phyloP scores from a whole-genome alignment of 1,139 yeast genomes.

The Geotrichum cucujoidarum region DNA sequence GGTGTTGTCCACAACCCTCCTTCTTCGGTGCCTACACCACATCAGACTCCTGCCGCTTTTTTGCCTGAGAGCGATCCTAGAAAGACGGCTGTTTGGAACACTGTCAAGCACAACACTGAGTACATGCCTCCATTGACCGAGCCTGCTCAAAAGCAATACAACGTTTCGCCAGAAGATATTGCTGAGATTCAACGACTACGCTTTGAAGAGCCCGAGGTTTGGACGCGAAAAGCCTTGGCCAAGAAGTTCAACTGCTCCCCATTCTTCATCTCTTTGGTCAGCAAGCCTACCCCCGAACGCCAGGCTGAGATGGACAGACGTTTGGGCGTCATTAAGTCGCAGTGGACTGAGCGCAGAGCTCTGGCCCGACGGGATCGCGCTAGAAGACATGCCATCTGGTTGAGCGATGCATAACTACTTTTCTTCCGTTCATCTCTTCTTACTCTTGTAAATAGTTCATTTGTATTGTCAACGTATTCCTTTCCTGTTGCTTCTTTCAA shows the following conservation, averaged over 20 bases:
- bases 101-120: slow-evolving; percentile 26
- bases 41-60: slow-evolving; percentile 67
- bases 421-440: too few species aligned
- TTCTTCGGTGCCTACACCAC: slow-evolving; percentile 48
- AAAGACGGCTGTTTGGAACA: slow-evolving; percentile 33
- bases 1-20: slow-evolving; percentile 43
- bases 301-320: slow-evolving; percentile 43
- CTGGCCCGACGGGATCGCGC: slow-evolving; percentile 50
- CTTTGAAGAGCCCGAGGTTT: slow-evolving; percentile 52
- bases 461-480: too few species aligned
- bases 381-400: slow-evolving; percentile 58
- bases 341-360: slow-evolving; percentile 47
- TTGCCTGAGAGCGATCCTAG: slow-evolving; percentile 64
- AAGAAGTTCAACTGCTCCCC: slow-evolving; percentile 55
- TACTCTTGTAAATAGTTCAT: slow-evolving; percentile 9
- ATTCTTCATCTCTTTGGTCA: slow-evolving; percentile 50
- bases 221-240: slow-evolving; percentile 68
- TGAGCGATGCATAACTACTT: slow-evolving; percentile 51
- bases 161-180: slow-evolving; percentile 57
- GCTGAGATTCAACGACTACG: slow-evolving; percentile 60
- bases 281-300: slow-evolving; percentile 42
- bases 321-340: slow-evolving; percentile 41
- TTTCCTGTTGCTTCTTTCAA: too few species aligned
- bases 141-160: slow-evolving; percentile 49
- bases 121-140: slow-evolving; percentile 38